phyloP scores from a whole-genome alignment of 352 stramenopile genomes.

The Elongisporangium anandrum region DNA sequence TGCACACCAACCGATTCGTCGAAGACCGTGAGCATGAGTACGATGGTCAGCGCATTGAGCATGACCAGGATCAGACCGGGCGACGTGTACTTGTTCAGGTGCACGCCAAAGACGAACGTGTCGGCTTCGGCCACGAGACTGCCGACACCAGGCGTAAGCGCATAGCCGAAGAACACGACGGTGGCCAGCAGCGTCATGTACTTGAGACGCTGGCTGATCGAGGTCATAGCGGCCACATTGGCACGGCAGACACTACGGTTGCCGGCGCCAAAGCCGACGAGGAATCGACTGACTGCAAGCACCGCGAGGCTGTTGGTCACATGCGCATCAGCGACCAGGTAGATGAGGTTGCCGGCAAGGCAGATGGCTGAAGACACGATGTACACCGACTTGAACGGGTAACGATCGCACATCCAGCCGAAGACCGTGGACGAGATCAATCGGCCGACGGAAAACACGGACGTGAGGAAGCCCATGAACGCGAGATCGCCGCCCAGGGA shows the following conservation, averaged over 20 bases:
- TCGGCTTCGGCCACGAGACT: constrained; percentile 62
- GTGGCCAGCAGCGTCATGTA: constrained; percentile 73
- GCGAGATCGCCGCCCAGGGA: constrained; percentile 68
- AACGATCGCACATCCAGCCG: constrained; percentile 81
- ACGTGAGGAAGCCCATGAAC: constrained; percentile 81
- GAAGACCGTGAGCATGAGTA: constrained; percentile 57
- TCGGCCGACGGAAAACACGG: constrained; percentile 73
- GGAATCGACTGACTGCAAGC: constrained; percentile 56
- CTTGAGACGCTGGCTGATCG: constrained; percentile 64
- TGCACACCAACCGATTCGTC: constrained; percentile 48
- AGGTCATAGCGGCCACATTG: constrained; percentile 66
- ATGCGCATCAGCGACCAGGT: constrained; percentile 58
- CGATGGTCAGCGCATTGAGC: constrained; percentile 63
- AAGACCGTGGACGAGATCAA: constrained; percentile 81
- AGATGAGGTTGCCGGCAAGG: constrained; percentile 72
- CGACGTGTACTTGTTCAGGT: constrained; percentile 76
- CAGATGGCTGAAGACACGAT: constrained; percentile 73
- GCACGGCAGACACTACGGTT: constrained; percentile 77
- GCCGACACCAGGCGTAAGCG: constrained; percentile 63
- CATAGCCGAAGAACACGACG: constrained; percentile 75
- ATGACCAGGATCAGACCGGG: constrained; percentile 55
- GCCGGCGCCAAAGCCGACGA: constrained; percentile 74
- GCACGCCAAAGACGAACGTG: constrained; percentile 47
- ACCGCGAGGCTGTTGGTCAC: constrained; percentile 48
- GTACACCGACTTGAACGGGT: constrained; percentile 79